Evolutionary conservation across 2,329 filamentous ascomycete species (phyloP), one percentile per base, ranked within the genome.

Genomic region (Zymoseptoria passerinii): DNA sequence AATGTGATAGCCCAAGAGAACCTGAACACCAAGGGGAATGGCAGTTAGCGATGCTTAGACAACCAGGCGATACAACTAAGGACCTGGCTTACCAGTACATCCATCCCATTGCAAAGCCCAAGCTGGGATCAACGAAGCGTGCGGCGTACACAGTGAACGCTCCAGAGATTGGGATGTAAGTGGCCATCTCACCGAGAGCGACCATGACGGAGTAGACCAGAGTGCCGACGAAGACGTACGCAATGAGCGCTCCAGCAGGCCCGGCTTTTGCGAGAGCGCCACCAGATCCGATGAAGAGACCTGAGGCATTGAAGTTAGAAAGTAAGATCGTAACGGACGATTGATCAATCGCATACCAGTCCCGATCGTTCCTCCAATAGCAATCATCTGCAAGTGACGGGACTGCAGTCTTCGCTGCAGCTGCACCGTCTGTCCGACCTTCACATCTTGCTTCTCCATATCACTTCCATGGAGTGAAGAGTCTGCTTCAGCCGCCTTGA

Each of bases 91-190:
- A 23, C 23, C 23, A 23, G 4, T 23, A 44, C 8, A 77, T 72
- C 75, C 76, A 79, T 4, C 77, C 78, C 66, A 79, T 73, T 10
- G 77, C 74, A 59, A 80, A 79, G 6, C 77, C 77, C n/a, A 80
- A 63, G 40, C 70, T 72, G 19, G 71, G 70, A 20, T 76, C 75
- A 18, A 79, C 73, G 61, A 77, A 78, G 44, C 77, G 75, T 28
- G 73, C 71, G 58, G 72, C 72, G 70, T 80, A 80, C 67, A 79
- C 68, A 59, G 77, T 74, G 76, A 82, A 79, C 58, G 79, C 75
- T 66, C 80, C 79, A 28, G 81, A 75, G 61, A 84, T 71, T 3
- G 83, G 81, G 54, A 87, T 78, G 75, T 83, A 85, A 29, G 83
- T 79, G 20, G 83, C 81, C 75, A 86, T 81, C 71, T 83, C 81